Evolutionary conservation across 2,329 filamentous ascomycete species (phyloP).

Genomic region (Pseudogymnoascus sp.): DNA sequence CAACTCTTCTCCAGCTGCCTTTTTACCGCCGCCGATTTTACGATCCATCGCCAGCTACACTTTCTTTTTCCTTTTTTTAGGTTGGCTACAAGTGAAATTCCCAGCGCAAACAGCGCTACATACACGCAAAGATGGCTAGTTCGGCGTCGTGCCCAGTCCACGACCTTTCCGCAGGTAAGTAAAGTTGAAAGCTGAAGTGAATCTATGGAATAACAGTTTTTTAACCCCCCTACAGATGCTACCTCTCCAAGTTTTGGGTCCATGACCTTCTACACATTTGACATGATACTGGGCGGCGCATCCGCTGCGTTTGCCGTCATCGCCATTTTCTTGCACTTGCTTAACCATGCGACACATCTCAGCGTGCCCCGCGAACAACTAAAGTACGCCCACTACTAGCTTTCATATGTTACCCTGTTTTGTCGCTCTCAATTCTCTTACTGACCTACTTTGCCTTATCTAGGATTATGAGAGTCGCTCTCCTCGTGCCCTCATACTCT

Average conservation of each 20-base stretch:
- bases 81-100: not conserved
- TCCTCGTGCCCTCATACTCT: not conserved
- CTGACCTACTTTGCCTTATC: not conserved
- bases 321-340: not conserved
- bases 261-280: not conserved
- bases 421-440: not conserved
- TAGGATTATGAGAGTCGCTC: not conserved
- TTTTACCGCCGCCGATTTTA: not conserved
- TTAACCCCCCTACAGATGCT: not conserved
- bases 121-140: not conserved
- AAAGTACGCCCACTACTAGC: not conserved
- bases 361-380: not conserved
- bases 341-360: not conserved
- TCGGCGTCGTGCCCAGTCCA: not conserved
- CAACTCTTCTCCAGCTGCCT: no score
- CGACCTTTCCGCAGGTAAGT: not conserved
- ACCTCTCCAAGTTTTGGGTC: not conserved
- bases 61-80: not conserved
- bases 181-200: not conserved
- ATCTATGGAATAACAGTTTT: not conserved
- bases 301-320: not conserved
- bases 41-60: not conserved
- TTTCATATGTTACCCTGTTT: not conserved
- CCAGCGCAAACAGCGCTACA: not conserved
- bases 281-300: not conserved